Percentiles rank a stretch among this genome's conserved stretches.
These are phyloP conservation scores for Adansonia grandidieri DNA, from an alignment of 441 rosid genomes.

Conservation along the genomic window DNA sequence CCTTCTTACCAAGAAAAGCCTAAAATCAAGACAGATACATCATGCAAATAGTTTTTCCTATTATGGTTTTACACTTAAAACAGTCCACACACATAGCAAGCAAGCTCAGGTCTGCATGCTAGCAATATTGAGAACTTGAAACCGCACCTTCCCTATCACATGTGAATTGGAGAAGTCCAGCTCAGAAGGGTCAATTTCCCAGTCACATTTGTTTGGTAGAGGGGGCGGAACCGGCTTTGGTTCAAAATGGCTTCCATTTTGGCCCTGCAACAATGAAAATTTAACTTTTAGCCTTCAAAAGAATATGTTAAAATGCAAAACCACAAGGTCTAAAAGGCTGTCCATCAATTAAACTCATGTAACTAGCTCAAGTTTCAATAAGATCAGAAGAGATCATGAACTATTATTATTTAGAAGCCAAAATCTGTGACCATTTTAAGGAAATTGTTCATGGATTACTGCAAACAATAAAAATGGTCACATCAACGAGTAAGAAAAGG, in stretches of 20 bases:
- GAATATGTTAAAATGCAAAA: conserved; percentile 19
- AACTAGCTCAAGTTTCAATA: conserved; percentile 1
- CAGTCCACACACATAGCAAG: not conserved
- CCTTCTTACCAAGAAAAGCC: not conserved
- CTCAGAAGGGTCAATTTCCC: conserved; percentile 99
- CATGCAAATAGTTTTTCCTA: not conserved
- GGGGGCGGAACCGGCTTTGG: conserved; percentile 96
- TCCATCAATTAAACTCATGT: not conserved
- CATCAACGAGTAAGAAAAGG: not conserved
- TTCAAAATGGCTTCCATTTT: conserved; percentile 97
- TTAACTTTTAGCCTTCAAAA: conserved; percentile 22
- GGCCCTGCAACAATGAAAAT: conserved; percentile 61
- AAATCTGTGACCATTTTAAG: not conserved
- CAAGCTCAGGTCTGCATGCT: not conserved
- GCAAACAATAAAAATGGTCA: not conserved
- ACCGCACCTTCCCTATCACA: conserved; percentile 82
- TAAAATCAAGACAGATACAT: no score
- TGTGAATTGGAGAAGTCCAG: conserved; percentile 78
- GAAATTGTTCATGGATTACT: not conserved
- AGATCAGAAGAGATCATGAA: not conserved
- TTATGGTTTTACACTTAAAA: not conserved
- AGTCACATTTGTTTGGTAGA: conserved; percentile 92
- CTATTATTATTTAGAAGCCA: not conserved
- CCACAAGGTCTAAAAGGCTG: conserved; percentile 11
- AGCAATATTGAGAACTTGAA: conserved; percentile 14